Evolutionary conservation across 2,329 filamentous ascomycete genomes (phyloP).

Genomic region (Pseudogymnoascus sp.): DNA sequence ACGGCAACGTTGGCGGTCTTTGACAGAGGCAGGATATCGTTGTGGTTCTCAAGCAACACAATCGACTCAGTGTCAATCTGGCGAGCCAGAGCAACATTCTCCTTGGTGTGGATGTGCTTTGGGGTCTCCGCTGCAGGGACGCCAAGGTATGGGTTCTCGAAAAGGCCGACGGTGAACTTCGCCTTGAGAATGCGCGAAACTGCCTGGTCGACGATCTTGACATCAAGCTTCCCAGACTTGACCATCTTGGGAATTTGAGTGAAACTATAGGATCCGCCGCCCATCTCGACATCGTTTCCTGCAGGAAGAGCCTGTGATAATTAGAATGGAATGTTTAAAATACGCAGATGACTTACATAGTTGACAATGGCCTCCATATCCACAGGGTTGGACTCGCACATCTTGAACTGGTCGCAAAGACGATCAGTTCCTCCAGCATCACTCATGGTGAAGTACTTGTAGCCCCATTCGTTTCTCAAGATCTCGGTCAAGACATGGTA

Average conservation of each 20-base stretch:
- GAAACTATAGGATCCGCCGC: conserved; percentile 66
- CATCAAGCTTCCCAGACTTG: conserved; percentile 51
- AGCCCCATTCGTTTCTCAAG: conserved; percentile 65
- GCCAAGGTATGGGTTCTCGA: conserved; percentile 60
- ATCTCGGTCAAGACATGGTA: conserved; percentile 61
- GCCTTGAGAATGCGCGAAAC: conserved; percentile 58
- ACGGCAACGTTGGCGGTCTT: conserved; percentile 64
- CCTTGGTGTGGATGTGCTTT: conserved; percentile 56
- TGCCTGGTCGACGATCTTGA: conserved; percentile 55
- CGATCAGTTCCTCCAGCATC: conserved; percentile 67
- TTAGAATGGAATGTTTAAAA: not conserved
- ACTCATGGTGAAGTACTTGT: conserved; percentile 57
- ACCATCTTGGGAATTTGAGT: conserved; percentile 59
- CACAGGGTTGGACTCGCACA: conserved; percentile 53
- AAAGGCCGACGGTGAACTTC: conserved; percentile 65
- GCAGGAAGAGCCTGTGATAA: conserved; percentile 49
- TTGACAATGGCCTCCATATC: conserved; percentile 60
- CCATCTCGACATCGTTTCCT: conserved; percentile 70
- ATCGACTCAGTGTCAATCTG: conserved; percentile 73
- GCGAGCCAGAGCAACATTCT: conserved; percentile 64
- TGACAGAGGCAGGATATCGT: conserved; percentile 54
- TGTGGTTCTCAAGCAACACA: conserved; percentile 72
- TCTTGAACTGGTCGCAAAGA: conserved; percentile 55
- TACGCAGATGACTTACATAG: conserved; percentile 33
- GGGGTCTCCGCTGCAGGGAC: conserved; percentile 48